Evolutionary conservation across 306 rosid genomes (phyloP), one percentile per base, ranked within the genome.

Genomic region (Rosa lucieae): DNA sequence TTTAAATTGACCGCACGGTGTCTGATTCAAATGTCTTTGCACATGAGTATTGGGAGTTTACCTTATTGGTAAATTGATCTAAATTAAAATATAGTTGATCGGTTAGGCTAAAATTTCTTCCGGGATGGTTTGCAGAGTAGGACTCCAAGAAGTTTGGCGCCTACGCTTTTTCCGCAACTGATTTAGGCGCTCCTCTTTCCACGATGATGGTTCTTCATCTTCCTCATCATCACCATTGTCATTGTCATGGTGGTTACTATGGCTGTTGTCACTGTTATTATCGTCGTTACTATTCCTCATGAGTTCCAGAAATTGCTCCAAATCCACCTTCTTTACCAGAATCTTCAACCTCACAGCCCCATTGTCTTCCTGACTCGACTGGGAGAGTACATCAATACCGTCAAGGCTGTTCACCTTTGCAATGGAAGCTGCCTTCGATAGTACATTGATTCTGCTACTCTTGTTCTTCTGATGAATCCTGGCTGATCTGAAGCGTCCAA

Each of bases 41-140:
- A 1, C 32, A 29, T 29, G 2, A 29, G 32, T 29, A 29, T 29
- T 29, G 32, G 32, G 32, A 29, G 32, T 29, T 29, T 29, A 29
- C 32, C 32, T 29, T 29, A 29, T 29, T 29, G 32, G 32, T 29
- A 29, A 29, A 29, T 29, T 29, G 2, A 1, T 29, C 32, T 29
- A 29, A 29, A 29, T 32, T 32, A 53, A 18, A 49, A 15, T 18
- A 18, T 10, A 8, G 23, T 53, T 53, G 3, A 18, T 53, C 37
- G 37, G 37, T 32, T 10, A 53, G 44, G n/a, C 1, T 14, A 63
- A 59, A 56, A 84, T 52, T 52, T 86, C 84, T 79, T 88, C 92
- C 5, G 88, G 94, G 79, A 90, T 88, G 87, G 85, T 85, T 51
- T 88, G 92, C 29, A 90, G 81, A 0, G 80, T 86, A 39, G 94